Base-by-base conservation (phyloP, 345 rosid species). In the Rhodamnia argentea region DNA sequence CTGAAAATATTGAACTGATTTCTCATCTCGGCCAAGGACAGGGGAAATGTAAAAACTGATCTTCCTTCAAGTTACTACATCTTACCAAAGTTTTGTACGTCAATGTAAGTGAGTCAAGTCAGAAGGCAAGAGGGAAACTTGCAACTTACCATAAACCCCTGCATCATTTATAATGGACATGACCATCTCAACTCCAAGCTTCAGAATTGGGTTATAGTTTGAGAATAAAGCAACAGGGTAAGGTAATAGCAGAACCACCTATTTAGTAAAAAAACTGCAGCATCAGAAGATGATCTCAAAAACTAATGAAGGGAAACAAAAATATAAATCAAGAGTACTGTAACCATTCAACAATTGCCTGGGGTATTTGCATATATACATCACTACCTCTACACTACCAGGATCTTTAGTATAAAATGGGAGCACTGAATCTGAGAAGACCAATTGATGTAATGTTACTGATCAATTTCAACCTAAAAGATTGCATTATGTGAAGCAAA, bases 211-310 rank as follows among this genome's bases (percentile, higher is more conserved):
- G 40, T 37, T 37, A 37, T 37, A 37, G 40, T 37, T 99, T 24
- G 99, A 93, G 88, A 95, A 95, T 89, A 97, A 87, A 59, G 96
- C 98, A 92, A 96, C 58, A 44, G 99, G 44, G 44, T 3, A 42
- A 42, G 44, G 4, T 42, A 42, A 70, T 85, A 93, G 91, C 50
- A 99, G 99, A 85, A 93, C 90, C 85, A 97, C 97, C 99, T 96
- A 91, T 60, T 60, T 9, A 60, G 37, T 60, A n/a, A 60, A 27
- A 27, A 60, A 60, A 16, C 40, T n/a, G 74, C 37, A 60, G 74
- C 74, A 60, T 60, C 74, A 60, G 74, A 27, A 59, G n/a, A 57
- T 42, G 60, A 57, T 57, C 60, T 26, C 15, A 59, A 58, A 58
- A 57, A 54, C 1, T 4, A 58, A 58, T 26, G 29, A 26, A 57